Conservation (phyloP, 352 stramenopile species). For the Phytophthora hybrid region DNA sequence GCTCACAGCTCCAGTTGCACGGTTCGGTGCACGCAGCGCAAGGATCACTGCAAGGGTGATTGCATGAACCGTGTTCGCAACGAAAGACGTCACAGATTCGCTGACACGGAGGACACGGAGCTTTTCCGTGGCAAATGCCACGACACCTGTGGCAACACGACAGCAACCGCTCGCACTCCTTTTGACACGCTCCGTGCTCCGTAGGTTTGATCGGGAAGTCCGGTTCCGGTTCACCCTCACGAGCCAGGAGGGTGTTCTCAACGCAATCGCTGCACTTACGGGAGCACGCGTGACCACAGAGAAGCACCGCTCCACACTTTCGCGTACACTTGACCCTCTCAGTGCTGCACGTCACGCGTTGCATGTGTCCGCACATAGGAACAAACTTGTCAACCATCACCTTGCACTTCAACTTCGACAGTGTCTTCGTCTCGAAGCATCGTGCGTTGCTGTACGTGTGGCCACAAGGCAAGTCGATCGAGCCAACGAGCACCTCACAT, state of each 20-base stretch:
- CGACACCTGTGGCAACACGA: constrained; percentile 73
- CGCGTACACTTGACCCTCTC: constrained; percentile 33
- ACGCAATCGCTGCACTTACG: constrained; percentile 46
- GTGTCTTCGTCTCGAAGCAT: constrained; percentile 37
- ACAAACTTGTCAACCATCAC: constrained; percentile 38
- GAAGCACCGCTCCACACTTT: constrained; percentile 28
- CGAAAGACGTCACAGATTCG: constrained; percentile 54
- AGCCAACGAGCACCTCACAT: constrained; percentile 54
- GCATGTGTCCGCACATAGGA: constrained; percentile 43
- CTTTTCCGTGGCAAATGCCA: constrained; percentile 59
- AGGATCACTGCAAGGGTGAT: constrained; percentile 48
- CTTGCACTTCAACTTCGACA: constrained; percentile 37
- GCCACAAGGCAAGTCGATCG: constrained; percentile 60
- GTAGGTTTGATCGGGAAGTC: constrained; percentile 44
- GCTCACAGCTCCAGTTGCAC: constrained; percentile 77
- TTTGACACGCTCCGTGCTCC: constrained; percentile 58
- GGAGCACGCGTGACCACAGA: constrained; percentile 52
- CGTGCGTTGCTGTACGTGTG: constrained; percentile 47
- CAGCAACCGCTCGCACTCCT: constrained; percentile 68
- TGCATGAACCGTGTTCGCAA: constrained; percentile 73
- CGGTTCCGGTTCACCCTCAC: constrained; percentile 24
- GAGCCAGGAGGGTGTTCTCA: constrained; percentile 41
- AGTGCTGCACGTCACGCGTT: constrained; percentile 35
- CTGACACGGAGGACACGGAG: constrained; percentile 63
- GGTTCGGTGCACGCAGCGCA: constrained; percentile 79